phyloP scores from a whole-genome alignment of 208 protist species.

The Trichomonas vaginalis region DNA sequence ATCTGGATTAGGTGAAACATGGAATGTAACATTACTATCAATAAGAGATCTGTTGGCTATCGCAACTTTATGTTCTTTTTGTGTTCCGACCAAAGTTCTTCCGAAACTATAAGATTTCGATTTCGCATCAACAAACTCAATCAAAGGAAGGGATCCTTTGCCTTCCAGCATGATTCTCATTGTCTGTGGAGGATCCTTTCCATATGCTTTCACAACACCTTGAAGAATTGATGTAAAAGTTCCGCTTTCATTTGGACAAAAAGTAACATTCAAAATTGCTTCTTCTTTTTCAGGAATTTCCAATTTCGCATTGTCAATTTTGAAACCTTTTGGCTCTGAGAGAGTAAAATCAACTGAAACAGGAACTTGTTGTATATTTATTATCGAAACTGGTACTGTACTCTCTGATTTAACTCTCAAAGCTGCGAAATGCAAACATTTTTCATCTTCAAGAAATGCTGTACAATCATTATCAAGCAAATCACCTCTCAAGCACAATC shows the following conservation, averaged over 20 bases:
- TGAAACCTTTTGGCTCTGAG: neutral
- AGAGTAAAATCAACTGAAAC: neutral
- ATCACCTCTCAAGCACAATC: neutral
- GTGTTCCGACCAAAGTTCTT: neutral
- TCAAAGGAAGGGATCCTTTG: neutral
- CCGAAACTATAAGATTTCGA: neutral
- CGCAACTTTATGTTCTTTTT: neutral
- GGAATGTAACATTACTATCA: neutral
- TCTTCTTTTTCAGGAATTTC: neutral
- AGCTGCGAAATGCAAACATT: neutral
- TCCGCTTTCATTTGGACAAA: neutral
- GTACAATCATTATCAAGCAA: neutral
- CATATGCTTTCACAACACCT: neutral
- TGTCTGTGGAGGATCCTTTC: neutral
- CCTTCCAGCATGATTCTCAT: neutral
- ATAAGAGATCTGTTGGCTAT: neutral
- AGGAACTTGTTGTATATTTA: neutral
- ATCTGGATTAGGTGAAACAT: neutral
- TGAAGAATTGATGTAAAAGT: neutral
- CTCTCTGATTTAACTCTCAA: neutral
- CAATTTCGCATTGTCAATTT: neutral
- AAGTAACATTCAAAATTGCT: neutral
- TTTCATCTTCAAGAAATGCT: constrained; percentile 3
- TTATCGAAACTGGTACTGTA: neutral
- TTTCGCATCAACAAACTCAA: neutral